Percentiles rank a stretch among this genome's conserved stretches.
These are phyloP conservation scores for Entamoeba invadens DNA, from an alignment of 208 protist genomes.

Conservation along the genomic window DNA sequence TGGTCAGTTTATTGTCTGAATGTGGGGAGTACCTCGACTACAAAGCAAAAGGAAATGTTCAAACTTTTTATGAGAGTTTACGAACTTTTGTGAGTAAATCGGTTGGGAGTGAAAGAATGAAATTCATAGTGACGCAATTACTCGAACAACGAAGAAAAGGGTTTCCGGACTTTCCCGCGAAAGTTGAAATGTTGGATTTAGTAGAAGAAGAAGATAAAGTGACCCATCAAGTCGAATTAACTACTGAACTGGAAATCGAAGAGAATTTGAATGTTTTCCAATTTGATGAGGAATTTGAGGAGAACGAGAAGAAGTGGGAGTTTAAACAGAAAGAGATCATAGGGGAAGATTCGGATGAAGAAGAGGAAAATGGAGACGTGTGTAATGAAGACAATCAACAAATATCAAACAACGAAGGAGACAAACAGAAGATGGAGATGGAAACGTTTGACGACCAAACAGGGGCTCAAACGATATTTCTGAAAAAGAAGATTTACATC, in stretches of 20 bases:
- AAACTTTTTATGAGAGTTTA: not conserved
- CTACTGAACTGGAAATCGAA: not conserved
- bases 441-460: not conserved
- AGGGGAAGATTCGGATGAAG: not conserved
- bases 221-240: not conserved
- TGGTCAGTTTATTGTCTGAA: not conserved
- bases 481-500: not conserved
- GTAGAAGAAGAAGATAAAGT: not conserved
- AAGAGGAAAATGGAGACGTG: not conserved
- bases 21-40: not conserved
- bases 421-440: not conserved
- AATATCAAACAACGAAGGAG: not conserved
- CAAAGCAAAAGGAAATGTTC: not conserved
- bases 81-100: not conserved
- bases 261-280: not conserved
- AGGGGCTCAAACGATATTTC: not conserved
- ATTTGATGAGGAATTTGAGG: not conserved
- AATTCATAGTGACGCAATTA: not conserved
- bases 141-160: not conserved
- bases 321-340: not conserved
- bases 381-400: not conserved
- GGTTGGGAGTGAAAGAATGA: not conserved
- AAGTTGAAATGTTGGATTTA: not conserved
- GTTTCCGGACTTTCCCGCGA: not conserved
- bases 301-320: not conserved